Conservation (phyloP, 176 grass and related monocot genomes). For the Oryza meyeriana region DNA sequence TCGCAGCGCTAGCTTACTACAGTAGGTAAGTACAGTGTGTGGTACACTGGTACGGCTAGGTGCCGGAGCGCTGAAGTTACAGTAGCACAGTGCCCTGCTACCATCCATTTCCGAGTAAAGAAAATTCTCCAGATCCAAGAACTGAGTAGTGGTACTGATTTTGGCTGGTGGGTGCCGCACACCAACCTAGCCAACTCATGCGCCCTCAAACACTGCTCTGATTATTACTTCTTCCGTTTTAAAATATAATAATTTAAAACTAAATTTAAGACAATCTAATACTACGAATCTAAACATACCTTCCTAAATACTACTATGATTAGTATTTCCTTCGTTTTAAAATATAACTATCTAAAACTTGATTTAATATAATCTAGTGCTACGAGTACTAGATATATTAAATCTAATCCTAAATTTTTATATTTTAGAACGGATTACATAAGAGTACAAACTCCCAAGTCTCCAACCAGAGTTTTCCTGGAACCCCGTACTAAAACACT, state of each 20-base stretch:
- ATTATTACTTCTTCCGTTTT: no score
- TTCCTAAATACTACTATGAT: no score
- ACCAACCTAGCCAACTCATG: slow-evolving; percentile 25
- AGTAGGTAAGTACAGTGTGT: background rate
- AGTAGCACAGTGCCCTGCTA: background rate
- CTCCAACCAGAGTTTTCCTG: background rate
- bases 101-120: background rate
- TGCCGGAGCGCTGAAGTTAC: background rate
- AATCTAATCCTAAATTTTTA: no score
- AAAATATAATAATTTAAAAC: no score
- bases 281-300: no score
- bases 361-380: no score
- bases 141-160: background rate
- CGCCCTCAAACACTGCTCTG: background rate
- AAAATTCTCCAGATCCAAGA: background rate
- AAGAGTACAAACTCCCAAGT: no score
- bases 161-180: slow-evolving; percentile 13
- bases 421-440: no score
- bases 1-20: background rate
- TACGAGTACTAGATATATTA: no score
- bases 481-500: background rate
- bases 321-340: no score
- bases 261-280: no score
- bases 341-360: no score
- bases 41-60: background rate